Evolutionary conservation across 2,329 filamentous ascomycete species (phyloP).

Genomic region (Gaeumannomyces sp.): DNA sequence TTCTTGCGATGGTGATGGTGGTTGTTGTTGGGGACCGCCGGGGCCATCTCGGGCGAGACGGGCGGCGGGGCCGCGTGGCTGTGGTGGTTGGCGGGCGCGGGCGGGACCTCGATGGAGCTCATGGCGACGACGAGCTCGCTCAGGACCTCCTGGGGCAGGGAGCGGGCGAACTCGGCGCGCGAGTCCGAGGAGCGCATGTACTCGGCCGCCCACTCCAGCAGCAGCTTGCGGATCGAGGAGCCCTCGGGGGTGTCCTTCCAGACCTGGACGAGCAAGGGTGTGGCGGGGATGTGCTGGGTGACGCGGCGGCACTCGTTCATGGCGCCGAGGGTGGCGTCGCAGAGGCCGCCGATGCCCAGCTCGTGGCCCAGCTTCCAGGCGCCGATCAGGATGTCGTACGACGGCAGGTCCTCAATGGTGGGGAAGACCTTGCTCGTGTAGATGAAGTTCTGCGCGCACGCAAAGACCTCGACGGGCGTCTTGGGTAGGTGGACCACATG

Average conservation of each 20-base stretch:
- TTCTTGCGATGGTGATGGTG: slow-evolving; percentile 33
- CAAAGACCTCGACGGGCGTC: slow-evolving; percentile 43
- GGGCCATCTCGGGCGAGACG: slow-evolving; percentile 16
- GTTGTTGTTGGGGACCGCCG: slow-evolving; percentile 11
- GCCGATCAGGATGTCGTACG: slow-evolving; percentile 48
- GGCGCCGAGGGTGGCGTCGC: slow-evolving; percentile 47
- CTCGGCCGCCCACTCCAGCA: slow-evolving; percentile 57
- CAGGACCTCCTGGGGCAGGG: slow-evolving; percentile 55
- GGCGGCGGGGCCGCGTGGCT: not conserved
- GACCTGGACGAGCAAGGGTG: slow-evolving; percentile 52
- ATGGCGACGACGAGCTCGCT: slow-evolving; percentile 58
- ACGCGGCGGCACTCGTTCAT: slow-evolving; percentile 50
- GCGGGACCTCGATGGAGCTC: slow-evolving; percentile 45
- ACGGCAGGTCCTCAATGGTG: slow-evolving; percentile 35
- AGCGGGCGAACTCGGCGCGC: slow-evolving; percentile 52
- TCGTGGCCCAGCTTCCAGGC: slow-evolving; percentile 51
- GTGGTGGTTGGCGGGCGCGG: slow-evolving; percentile 8
- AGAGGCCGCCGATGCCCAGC: slow-evolving; percentile 48
- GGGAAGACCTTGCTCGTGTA: slow-evolving; percentile 45
- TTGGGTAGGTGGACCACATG: slow-evolving; percentile 44
- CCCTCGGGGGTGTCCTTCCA: slow-evolving; percentile 58
- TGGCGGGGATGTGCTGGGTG: slow-evolving; percentile 50
- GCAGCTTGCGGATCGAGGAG: slow-evolving; percentile 50
- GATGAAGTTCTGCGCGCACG: slow-evolving; percentile 48
- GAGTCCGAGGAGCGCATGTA: slow-evolving; percentile 54